Conservation (phyloP, 2,329 filamentous ascomycete genomes). For the Gaeumannomyces tritici region DNA sequence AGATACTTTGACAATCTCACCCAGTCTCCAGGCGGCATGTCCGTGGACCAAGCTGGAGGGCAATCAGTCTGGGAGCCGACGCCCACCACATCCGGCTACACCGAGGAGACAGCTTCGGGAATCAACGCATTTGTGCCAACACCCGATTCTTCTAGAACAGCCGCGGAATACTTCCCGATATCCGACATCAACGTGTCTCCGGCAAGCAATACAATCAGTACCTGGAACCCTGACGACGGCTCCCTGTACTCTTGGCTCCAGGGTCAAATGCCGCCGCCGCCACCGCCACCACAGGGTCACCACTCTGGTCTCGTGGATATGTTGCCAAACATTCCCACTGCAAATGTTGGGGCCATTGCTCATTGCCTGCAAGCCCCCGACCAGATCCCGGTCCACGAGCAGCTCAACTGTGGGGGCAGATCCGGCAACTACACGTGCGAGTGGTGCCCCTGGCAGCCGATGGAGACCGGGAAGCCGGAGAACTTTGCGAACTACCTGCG, state of each 20-base stretch:
- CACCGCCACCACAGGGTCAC: too few species aligned
- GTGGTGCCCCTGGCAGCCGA: slow-evolving; percentile 19
- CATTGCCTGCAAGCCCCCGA: too few species aligned
- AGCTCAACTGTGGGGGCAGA: neutral
- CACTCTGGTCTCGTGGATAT: too few species aligned
- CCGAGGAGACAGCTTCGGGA: neutral
- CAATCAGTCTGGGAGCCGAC: neutral
- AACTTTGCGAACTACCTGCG: slow-evolving; percentile 19
- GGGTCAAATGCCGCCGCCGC: too few species aligned
- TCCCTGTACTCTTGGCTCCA: neutral
- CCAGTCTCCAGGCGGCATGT: neutral
- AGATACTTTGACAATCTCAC: neutral
- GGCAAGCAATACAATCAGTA: neutral
- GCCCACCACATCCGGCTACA: neutral
- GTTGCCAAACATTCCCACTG: too few species aligned
- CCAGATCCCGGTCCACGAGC: neutral
- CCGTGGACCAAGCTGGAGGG: neutral
- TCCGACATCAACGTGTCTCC: neutral
- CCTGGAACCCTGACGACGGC: neutral
- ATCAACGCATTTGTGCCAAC: neutral
- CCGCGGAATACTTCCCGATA: neutral
- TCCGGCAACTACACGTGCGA: slow-evolving; percentile 9
- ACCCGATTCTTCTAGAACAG: neutral
- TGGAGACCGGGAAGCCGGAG: slow-evolving; percentile 13
- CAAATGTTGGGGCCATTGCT: too few species aligned